Percentiles rank a stretch among this genome's conserved stretches.
These are phyloP conservation scores for Boletus pseudopeckii DNA, from an alignment of 768 basidiomycete genomes.

Conservation along the genomic window DNA sequence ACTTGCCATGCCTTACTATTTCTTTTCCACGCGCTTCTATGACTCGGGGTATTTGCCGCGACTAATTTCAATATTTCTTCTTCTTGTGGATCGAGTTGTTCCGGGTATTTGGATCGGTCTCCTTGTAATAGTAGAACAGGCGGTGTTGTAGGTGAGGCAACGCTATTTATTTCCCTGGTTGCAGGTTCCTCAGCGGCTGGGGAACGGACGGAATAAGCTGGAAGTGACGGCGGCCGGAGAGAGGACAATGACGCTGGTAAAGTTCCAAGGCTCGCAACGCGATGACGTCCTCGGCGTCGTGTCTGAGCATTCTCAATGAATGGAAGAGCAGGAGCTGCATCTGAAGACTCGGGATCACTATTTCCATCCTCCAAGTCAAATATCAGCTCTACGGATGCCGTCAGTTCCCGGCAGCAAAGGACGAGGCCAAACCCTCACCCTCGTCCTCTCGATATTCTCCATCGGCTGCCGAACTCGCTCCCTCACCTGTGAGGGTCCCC, in stretches of 20 bases:
- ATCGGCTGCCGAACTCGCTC: conserved; percentile 32
- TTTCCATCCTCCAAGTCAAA: conserved; percentile 65
- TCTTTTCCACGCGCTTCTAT: conserved; percentile 66
- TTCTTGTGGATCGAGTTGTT: conserved; percentile 40
- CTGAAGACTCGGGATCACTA: conserved; percentile 30
- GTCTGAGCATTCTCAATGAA: conserved; percentile 29
- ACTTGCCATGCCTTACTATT: conserved; percentile 62
- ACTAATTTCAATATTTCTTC: conserved; percentile 57
- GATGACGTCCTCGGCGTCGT: conserved; percentile 26
- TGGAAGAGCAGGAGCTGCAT: conserved; percentile 37
- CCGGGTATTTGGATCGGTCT: conserved; percentile 18
- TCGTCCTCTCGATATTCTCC: conserved; percentile 37
- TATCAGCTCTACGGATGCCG: conserved; percentile 49
- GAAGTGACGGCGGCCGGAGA: conserved; percentile 68
- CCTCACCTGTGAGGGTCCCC: conserved; percentile 47
- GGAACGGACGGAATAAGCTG: conserved; percentile 54
- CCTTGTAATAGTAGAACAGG: conserved; percentile 1
- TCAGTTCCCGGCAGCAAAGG: conserved; percentile 2
- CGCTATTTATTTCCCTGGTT: neutral
- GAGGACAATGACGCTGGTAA: conserved; percentile 56
- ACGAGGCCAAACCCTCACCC: conserved; percentile 37
- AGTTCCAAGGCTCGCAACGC: conserved; percentile 34
- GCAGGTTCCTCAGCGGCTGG: neutral
- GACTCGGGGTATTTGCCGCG: conserved; percentile 68
- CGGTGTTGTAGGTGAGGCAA: neutral